Evolutionary conservation across 805 yeast genomes (phyloP).

Genomic region (Priceomyces haplophilus): DNA sequence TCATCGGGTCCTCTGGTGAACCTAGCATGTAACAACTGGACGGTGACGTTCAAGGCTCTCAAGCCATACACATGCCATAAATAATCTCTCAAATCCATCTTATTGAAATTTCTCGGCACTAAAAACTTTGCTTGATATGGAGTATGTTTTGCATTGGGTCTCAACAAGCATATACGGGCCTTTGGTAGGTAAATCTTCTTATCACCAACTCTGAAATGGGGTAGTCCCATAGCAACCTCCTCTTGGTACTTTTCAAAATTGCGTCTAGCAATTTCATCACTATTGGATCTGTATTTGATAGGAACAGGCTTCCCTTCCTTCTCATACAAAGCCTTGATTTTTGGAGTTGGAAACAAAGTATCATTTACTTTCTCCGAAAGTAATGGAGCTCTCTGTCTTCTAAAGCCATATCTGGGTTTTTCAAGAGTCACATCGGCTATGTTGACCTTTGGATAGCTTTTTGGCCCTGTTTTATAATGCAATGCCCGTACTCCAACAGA

Average conservation of each 20-base stretch:
- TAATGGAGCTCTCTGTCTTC: conserved; percentile 37
- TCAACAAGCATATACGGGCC: conserved; percentile 72
- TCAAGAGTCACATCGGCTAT: conserved; percentile 36
- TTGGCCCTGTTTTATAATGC: conserved; percentile 30
- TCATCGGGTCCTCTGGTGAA: conserved; percentile 53
- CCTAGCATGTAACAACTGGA: conserved; percentile 74
- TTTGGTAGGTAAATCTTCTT: conserved; percentile 78
- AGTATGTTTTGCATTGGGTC: conserved; percentile 94
- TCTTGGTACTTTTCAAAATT: conserved; percentile 41
- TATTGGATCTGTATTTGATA: conserved; percentile 31
- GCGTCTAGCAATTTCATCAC: conserved; percentile 37
- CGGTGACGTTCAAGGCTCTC: conserved; percentile 83
- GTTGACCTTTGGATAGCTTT: conserved; percentile 39
- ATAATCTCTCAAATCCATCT: conserved; percentile 91
- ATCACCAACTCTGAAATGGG: conserved; percentile 83
- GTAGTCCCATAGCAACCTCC: conserved; percentile 57
- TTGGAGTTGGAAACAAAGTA: conserved; percentile 38
- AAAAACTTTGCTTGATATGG: conserved; percentile 96
- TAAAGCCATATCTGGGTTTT: conserved; percentile 37
- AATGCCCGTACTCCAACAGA: conserved; percentile 17
- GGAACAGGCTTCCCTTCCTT: conserved; percentile 43
- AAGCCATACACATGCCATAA: conserved; percentile 86
- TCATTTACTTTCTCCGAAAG: conserved; percentile 39
- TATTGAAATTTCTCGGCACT: conserved; percentile 92
- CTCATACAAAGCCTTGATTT: conserved; percentile 31